Conservation (phyloP, 1,284 basidiomycete genomes). For the Ustilago bromivora region DNA sequence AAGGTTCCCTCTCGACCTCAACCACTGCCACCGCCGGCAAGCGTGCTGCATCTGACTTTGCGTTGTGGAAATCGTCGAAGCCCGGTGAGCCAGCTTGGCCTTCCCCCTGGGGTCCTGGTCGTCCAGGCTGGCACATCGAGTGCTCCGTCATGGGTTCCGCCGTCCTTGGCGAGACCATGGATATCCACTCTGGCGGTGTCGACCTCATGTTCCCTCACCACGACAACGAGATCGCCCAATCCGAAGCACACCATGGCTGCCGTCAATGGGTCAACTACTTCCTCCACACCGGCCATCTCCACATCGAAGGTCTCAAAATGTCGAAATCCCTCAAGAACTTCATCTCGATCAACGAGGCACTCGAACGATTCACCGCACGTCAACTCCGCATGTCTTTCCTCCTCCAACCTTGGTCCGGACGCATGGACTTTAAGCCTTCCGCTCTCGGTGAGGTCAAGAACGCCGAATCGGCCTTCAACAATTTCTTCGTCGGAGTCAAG, state of each 20-base stretch:
- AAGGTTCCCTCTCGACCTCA: constrained; percentile 76
- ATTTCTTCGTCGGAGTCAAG: constrained; percentile 91
- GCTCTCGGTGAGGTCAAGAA: constrained; percentile 86
- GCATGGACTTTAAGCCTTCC: constrained; percentile 93
- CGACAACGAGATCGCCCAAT: constrained; percentile 98
- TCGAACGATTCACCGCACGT: constrained; percentile 84
- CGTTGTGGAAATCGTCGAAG: constrained; percentile 97
- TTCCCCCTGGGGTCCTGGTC: constrained; percentile 94
- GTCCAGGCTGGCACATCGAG: constrained; percentile 99
- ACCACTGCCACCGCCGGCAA: constrained; percentile 74
- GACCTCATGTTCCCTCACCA: constrained; percentile 99
- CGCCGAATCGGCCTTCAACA: constrained; percentile 89
- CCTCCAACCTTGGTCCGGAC: constrained; percentile 89
- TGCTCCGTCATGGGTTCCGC: constrained; percentile 99
- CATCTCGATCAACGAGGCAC: constrained; percentile 97
- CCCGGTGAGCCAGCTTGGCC: constrained; percentile 98
- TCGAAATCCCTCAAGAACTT: constrained; percentile 99
- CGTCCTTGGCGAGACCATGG: constrained; percentile 90
- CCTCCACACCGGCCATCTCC: constrained; percentile 96
- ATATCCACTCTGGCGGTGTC: constrained; percentile 96
- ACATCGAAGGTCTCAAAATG: constrained; percentile 99
- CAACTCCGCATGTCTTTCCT: constrained; percentile 96
- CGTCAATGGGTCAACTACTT: constrained; percentile 98
- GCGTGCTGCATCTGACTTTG: constrained; percentile 82
- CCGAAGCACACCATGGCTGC: constrained; percentile 90